These are phyloP conservation scores for Kodamaea hsintzibuensis DNA, from an alignment of 805 yeast genomes.

Conservation along the genomic window DNA sequence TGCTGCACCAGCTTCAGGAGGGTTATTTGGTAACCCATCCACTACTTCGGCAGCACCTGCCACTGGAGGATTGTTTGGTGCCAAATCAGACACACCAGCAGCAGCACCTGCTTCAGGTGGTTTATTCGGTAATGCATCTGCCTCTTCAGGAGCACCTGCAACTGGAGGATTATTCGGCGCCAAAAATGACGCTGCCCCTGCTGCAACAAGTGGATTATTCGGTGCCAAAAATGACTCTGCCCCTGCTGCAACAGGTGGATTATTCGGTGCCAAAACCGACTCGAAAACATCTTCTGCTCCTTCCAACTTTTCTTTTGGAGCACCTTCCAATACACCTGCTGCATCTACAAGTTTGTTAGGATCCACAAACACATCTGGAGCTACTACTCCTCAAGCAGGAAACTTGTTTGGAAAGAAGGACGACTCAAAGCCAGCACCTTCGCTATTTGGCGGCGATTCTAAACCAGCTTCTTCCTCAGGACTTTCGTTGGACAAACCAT, in stretches of 20 bases:
- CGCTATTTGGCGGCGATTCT: slow-evolving; percentile 3
- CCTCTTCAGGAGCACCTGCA: background rate
- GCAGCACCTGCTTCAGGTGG: slow-evolving; percentile 3
- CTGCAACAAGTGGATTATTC: slow-evolving; percentile 8
- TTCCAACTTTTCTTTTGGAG: background rate
- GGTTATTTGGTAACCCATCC: slow-evolving; percentile 11
- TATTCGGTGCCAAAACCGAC: background rate
- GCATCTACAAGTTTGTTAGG: background rate
- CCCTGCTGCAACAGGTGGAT: background rate
- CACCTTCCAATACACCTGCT: slow-evolving; percentile 8
- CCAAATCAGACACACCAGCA: background rate
- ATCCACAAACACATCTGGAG: background rate
- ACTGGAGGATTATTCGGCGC: background rate
- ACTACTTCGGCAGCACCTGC: background rate
- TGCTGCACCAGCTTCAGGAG: slow-evolving; percentile 5
- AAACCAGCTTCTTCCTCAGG: background rate
- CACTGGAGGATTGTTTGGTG: slow-evolving; percentile 5
- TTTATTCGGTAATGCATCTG: slow-evolving; percentile 5
- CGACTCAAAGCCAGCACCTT: slow-evolving; percentile 2
- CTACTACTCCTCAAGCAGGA: background rate
- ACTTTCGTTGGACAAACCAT: slow-evolving; percentile 12
- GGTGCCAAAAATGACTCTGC: slow-evolving; percentile 13
- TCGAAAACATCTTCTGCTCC: background rate
- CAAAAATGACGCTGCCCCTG: background rate
- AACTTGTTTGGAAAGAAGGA: slow-evolving; percentile 8